Base-by-base conservation (phyloP, 306 rosid genomes). In the Hippophae gyantsensis region DNA sequence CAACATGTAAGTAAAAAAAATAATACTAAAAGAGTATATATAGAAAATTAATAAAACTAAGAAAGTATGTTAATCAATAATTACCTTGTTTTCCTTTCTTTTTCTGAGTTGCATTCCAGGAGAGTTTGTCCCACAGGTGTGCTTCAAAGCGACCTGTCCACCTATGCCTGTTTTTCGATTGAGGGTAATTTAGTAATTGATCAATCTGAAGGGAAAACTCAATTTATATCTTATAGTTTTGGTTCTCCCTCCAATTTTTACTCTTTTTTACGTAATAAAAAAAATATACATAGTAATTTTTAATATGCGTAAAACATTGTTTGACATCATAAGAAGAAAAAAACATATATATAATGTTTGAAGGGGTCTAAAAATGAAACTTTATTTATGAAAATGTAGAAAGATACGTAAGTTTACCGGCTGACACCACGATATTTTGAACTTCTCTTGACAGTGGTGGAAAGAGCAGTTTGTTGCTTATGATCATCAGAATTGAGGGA, bases 61-160 rank as follows among this genome's bases (percentile, higher is more conserved):
- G 53, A 62, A 57, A 57, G 48, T 58, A 52, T 25, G 7, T 32
- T 32, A 11, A 58, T 38, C 2, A 13, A 51, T 11, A 46, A 47
- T 0, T 1, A 85, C 94, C 96, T 86, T 90, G 97, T 65, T 90
- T 87, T 42, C 97, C 97, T 69, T 87, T 90, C 78, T 90, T 90
- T 76, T 85, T 90, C 70, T 90, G 93, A 14, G 95, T 84, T 6
- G 80, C 82, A 70, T 90, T 90, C 95, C 97, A 90, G 3, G 95
- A 84, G 48, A 86, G 90, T 74, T 90, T 87, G 74, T 87, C 97
- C 97, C 94, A 87, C 62, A 90, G 71, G 72, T 90, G 97, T 18
- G 95, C 97, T 80, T 89, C 95, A 70, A 58, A 89, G n/a, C 93
- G 61, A 48, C 97, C 97, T 0, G 93, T 89, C 95, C 97, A 90